Base-by-base conservation (phyloP, 805 yeast species). In the Candida rishiriensis region DNA sequence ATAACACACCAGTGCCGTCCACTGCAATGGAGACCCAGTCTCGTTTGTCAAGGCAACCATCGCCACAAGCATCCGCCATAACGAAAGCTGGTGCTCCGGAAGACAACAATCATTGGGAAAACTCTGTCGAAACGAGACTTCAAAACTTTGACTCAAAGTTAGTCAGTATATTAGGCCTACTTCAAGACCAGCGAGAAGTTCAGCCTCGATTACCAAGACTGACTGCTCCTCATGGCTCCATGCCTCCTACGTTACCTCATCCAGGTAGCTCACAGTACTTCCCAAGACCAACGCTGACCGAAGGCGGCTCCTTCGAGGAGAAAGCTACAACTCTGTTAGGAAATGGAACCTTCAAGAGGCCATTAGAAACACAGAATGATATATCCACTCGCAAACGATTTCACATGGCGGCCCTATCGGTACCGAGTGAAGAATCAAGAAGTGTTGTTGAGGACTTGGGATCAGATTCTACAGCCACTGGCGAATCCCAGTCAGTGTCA, bases 131-230 rank as follows among this genome's bases (percentile, higher is more conserved):
- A 37, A 56, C 60, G 36, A 57, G 72, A 41, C 51, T 73, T 16
- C 63, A 65, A 29, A 61, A 64, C 9, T 66, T 73, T 47, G 75
- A 69, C 35, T 54, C 61, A 33, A 66, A 72, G 18, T 46, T 73
- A 36, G 69, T 65, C 5, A 62, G 61, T 10, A 70, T 73, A 34
- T 48, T 72, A 29, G 50, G 55, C 1, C 49, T 70, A 33, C 52
- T 72, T 29, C 64, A 67, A 42, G 56, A 58, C 26, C 58, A 55
- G 39, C 42, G 42, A n/a, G 40, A 44, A 15, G 43, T 46, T 2
- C 34, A 39, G 30, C 40, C 18, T 10, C 38, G 30, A 30, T 34
- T 33, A 33, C 37, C 39, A 13, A 33, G 40, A 11, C 39, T 28
- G 10, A 5, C 29, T 30, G 17, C 28, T n/a, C 4, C 30, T 14